Percentiles rank a stretch among this genome's conserved stretches.
phyloP scores from a whole-genome alignment of 2,329 filamentous ascomycete species.

The Pseudohalonectria lignicola region DNA sequence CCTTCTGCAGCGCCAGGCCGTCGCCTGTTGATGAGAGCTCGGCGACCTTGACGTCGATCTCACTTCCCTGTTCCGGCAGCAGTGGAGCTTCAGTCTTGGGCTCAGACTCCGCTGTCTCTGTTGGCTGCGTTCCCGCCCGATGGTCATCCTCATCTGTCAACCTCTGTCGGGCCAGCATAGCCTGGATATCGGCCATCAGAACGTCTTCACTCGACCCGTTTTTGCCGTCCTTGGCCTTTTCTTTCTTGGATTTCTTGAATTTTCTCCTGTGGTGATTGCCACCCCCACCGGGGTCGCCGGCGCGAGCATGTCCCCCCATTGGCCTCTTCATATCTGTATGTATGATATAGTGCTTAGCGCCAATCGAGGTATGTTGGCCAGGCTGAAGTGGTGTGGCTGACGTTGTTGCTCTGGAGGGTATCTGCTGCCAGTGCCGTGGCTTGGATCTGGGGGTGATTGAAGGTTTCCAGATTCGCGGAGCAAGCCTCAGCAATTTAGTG shows the following conservation, averaged over 20 bases:
- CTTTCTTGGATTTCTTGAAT: not conserved
- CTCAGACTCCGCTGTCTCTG: constrained; percentile 11
- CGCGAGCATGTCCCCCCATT: too few species aligned
- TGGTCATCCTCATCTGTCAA: constrained; percentile 3
- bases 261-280: too few species aligned
- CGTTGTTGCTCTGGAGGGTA: too few species aligned
- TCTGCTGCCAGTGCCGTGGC: too few species aligned
- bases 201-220: constrained; percentile 47
- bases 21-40: constrained; percentile 88
- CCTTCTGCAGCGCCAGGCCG: constrained; percentile 64
- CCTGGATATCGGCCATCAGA: constrained; percentile 50
- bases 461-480: too few species aligned
- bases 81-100: constrained; percentile 11
- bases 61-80: constrained; percentile 57
- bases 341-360: too few species aligned
- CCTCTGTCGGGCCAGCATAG: constrained; percentile 34
- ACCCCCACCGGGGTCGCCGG: too few species aligned
- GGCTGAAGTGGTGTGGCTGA: too few species aligned
- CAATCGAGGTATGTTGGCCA: too few species aligned
- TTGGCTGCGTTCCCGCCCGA: constrained; percentile 5
- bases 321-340: too few species aligned
- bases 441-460: too few species aligned
- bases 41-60: constrained; percentile 72
- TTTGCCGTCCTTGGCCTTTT: constrained; percentile 33
- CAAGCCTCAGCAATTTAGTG: too few species aligned